Evolutionary conservation across 352 stramenopile species (phyloP), one percentile per base, ranked within the genome.

Genomic region (Pythium oligandrum): DNA sequence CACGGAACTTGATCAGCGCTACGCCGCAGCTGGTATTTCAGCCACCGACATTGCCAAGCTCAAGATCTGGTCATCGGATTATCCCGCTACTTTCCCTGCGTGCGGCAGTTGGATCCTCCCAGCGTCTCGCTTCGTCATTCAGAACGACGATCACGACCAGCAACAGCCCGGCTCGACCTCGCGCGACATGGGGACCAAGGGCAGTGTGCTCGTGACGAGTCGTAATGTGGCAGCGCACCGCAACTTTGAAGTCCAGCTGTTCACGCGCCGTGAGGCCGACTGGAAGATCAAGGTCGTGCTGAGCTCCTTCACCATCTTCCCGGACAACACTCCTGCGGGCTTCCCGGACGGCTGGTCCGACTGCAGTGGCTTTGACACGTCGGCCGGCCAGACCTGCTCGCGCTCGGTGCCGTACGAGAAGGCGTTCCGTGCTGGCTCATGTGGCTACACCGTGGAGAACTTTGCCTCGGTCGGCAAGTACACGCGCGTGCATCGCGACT

Each of bases 81-180:
- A 90, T 62, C 78, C 80, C 6, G 80, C 72, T 39, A 52, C 73
- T 8, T 66, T 75, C 50, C 75, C 75, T 2, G 56, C 74, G n/a
- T 84, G 73, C 32, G 76, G 74, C 10, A 77, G 63, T n/a, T 90
- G 79, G 71, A 78, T 86, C 48, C 42, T 90, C 10, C 73, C 75
- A 17, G 38, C 75, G 1, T 73, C 72, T 26, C 72, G 80, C 0
- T 86, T 87, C 31, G 80, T 86, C 40, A 66, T 90, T 6, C 80
- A 90, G 53, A 90, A 89, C 56, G 80, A 89, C 35, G 78, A 88
- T 55, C 72, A 83, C 54, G 80, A 90, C 63, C 80, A 90, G 52
- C 75, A 90, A 47, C 66, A 59, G 43, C 60, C 66, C 0, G 78
- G 72, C 12, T 85, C 71, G 6, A 67, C 50, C 1, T 66, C 75